Percentiles rank a stretch among this genome's conserved stretches.
These are phyloP conservation scores for Zasmidium citrigriseum DNA, from an alignment of 2,329 filamentous ascomycete species.

Conservation along the genomic window DNA sequence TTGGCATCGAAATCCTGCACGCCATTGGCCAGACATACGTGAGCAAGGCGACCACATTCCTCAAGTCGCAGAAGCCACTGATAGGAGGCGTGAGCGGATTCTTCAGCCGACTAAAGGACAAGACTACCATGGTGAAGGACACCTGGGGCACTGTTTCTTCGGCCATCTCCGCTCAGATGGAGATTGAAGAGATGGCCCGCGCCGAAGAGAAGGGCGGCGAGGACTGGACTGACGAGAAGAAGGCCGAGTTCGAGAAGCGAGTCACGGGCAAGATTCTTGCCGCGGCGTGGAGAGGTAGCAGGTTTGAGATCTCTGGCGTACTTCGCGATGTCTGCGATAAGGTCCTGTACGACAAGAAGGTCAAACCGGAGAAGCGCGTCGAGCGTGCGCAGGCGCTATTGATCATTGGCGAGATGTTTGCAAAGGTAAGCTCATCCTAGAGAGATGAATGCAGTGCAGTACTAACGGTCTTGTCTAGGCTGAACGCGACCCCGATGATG, in stretches of 20 bases:
- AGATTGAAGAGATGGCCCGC: slow-evolving; percentile 98
- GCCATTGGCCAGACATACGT: slow-evolving; percentile 91
- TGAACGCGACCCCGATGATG: slow-evolving; percentile 86
- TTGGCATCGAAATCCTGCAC: slow-evolving; percentile 93
- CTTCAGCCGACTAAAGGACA: slow-evolving; percentile 91
- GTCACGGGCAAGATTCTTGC: slow-evolving; percentile 98
- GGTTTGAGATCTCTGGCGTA: slow-evolving; percentile 97
- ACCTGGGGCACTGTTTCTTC: slow-evolving; percentile 98
- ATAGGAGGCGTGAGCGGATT: slow-evolving; percentile 81
- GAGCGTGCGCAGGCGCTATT: slow-evolving; percentile 89
- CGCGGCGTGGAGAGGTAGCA: slow-evolving; percentile 92
- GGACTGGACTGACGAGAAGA: slow-evolving; percentile 97
- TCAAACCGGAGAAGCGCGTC: slow-evolving; percentile 79
- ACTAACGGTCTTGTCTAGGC: slow-evolving; percentile 58
- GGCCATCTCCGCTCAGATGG: slow-evolving; percentile 95
- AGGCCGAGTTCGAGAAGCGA: slow-evolving; percentile 89
- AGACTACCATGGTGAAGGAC: slow-evolving; percentile 94
- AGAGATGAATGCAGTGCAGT: background rate
- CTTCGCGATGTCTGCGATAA: slow-evolving; percentile 91
- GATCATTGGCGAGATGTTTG: slow-evolving; percentile 84
- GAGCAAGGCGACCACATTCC: slow-evolving; percentile 79
- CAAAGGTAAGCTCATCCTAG: slow-evolving; percentile 64
- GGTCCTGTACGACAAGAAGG: slow-evolving; percentile 76
- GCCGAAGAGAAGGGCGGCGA: slow-evolving; percentile 92
- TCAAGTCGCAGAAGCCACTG: slow-evolving; percentile 96